phyloP scores from a whole-genome alignment of 495 filamentous ascomycete genomes.

The Talaromyces wortmannii region DNA sequence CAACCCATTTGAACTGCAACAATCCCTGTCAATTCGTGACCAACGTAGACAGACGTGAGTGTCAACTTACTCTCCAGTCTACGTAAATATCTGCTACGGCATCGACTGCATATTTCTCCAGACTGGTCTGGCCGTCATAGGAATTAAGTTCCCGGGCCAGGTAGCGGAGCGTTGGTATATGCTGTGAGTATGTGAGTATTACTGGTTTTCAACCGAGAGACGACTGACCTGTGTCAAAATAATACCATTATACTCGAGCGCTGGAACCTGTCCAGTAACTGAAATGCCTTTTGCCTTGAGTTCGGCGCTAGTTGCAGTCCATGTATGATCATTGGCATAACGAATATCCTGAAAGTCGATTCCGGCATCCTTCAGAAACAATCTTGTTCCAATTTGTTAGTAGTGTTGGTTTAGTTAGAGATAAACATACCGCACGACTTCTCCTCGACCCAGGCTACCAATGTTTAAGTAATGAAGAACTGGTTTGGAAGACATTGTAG shows the following conservation, averaged over 20 bases:
- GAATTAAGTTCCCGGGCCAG: constrained; percentile 25
- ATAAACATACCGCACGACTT: constrained; percentile 25
- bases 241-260: constrained; percentile 30
- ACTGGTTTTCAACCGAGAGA: not conserved
- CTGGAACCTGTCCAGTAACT: constrained; percentile 25
- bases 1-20: constrained; percentile 18
- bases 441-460: constrained; percentile 31
- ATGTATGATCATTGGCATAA: constrained; percentile 31
- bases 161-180: constrained; percentile 32
- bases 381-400: constrained; percentile 7
- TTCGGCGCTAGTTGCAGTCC: constrained; percentile 22
- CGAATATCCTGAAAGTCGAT: constrained; percentile 31
- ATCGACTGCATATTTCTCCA: constrained; percentile 36
- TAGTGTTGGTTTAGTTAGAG: not conserved
- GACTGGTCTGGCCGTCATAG: constrained; percentile 31
- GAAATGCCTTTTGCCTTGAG: constrained; percentile 24
- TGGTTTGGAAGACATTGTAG: constrained; percentile 4
- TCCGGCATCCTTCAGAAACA: constrained; percentile 33
- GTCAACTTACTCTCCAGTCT: constrained; percentile 27
- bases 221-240: constrained; percentile 28
- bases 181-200: constrained; percentile 10
- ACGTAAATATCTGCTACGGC: constrained; percentile 34
- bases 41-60: not conserved
- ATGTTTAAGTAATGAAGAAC: constrained; percentile 33
- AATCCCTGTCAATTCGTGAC: not conserved